Evolutionary conservation across 1,284 basidiomycete genomes (phyloP).

Genomic region (Tilletia walkeri): DNA sequence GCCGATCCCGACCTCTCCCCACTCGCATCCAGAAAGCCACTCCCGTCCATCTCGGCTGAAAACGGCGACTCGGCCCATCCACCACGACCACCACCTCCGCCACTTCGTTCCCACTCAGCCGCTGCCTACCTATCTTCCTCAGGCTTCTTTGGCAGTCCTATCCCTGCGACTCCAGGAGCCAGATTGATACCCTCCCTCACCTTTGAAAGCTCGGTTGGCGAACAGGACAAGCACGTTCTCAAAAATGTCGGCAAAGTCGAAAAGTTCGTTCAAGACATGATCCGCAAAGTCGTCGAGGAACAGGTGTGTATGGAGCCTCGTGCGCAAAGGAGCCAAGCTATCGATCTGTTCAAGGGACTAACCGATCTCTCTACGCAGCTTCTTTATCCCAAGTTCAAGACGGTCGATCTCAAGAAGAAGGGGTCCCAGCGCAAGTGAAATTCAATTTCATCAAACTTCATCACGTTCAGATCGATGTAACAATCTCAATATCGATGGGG

Average conservation of each 20-base stretch:
- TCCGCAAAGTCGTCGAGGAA: slow-evolving; percentile 81
- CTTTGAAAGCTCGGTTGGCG: slow-evolving; percentile 95
- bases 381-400: slow-evolving; percentile 54
- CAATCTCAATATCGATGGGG: too few species aligned
- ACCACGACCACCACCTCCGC: slow-evolving; percentile 1
- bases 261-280: slow-evolving; percentile 88
- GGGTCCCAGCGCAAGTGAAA: too few species aligned
- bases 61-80: neutral
- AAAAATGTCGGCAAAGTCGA: slow-evolving; percentile 97
- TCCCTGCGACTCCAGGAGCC: slow-evolving; percentile 61
- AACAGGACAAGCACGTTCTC: slow-evolving; percentile 89
- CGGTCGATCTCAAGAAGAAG: slow-evolving; percentile 33
- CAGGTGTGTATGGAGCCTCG: slow-evolving; percentile 28
- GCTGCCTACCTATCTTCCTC: neutral
- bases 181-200: slow-evolving; percentile 83
- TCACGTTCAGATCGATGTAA: too few species aligned
- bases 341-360: neutral
- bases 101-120: neutral
- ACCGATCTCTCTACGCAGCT: slow-evolving; percentile 22
- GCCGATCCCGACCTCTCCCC: neutral
- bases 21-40: neutral
- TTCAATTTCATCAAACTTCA: too few species aligned
- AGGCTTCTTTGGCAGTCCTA: neutral
- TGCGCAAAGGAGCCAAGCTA: neutral
- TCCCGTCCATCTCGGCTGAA: neutral